Percentiles rank a stretch among this genome's conserved stretches.
phyloP scores from a whole-genome alignment of 2,329 filamentous ascomycete genomes.

The Cordyceps cateniannulata region DNA sequence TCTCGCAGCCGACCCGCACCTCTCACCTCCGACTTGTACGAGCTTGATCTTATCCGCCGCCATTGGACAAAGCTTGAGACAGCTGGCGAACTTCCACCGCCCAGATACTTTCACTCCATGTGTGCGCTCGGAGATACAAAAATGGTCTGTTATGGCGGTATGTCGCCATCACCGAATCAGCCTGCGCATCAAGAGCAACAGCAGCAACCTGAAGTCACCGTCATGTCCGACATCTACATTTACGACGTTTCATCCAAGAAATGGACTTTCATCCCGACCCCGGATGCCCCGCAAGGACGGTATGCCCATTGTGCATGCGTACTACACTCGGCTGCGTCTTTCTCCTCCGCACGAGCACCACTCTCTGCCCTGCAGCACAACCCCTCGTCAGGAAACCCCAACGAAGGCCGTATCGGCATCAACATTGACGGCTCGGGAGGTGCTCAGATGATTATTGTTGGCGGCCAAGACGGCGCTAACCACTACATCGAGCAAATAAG shows the following conservation, averaged over 20 bases:
- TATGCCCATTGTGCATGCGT: constrained; percentile 97
- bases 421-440: constrained; percentile 86
- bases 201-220: constrained; percentile 76
- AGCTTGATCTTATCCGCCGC: constrained; percentile 81
- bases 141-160: constrained; percentile 94
- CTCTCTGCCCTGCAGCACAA: constrained; percentile 87
- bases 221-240: constrained; percentile 97
- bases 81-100: constrained; percentile 77
- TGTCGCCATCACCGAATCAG: constrained; percentile 69
- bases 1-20: constrained; percentile 74
- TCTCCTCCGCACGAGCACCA: constrained; percentile 77
- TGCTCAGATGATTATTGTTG: constrained; percentile 94
- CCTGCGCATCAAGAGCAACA: constrained; percentile 41
- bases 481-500: constrained; percentile 99
- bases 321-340: constrained; percentile 78
- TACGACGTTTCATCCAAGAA: constrained; percentile 77
- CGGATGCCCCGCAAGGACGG: constrained; percentile 81
- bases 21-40: constrained; percentile 85
- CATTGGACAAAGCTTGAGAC: constrained; percentile 92
- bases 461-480: constrained; percentile 94
- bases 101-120: constrained; percentile 95
- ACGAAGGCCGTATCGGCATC: constrained; percentile 82
- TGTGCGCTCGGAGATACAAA: constrained; percentile 92
- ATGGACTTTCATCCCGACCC: constrained; percentile 79
- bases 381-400: constrained; percentile 71